phyloP scores from a whole-genome alignment of 176 grass and related monocot genomes.

The Lolium multiflorum region DNA sequence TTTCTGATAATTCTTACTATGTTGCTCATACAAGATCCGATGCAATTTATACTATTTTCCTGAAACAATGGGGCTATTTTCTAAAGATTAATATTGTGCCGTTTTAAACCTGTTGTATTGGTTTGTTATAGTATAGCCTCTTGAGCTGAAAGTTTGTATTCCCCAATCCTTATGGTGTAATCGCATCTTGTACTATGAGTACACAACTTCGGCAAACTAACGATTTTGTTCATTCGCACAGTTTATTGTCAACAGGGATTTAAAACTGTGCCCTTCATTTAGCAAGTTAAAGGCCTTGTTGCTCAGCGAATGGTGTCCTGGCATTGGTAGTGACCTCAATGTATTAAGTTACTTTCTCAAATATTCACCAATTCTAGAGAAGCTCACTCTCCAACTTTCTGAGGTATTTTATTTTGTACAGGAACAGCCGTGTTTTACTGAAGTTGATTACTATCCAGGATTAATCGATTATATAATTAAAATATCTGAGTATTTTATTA shows the following conservation, averaged over 20 bases:
- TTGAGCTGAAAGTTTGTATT: too few relatives aligned
- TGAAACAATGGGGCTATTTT: too few relatives aligned
- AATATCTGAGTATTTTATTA: background rate
- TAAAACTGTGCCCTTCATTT: too few relatives aligned
- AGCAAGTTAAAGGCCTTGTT: too few relatives aligned
- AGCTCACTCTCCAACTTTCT: background rate
- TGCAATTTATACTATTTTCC: too few relatives aligned
- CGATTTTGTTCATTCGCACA: background rate
- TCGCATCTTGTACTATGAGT: background rate
- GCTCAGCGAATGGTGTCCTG: background rate
- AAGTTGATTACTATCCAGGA: background rate
- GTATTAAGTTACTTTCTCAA: too few relatives aligned
- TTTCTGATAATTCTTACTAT: background rate
- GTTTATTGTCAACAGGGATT: slow-evolving; percentile 1
- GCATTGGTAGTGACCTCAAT: background rate
- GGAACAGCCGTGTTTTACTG: background rate
- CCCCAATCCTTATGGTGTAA: too few relatives aligned
- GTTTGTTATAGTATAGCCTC: background rate
- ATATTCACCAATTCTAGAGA: background rate
- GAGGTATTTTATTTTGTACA: background rate
- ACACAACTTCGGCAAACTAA: background rate
- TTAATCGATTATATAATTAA: background rate
- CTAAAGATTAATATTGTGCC: too few relatives aligned
- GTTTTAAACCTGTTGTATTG: background rate
- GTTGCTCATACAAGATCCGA: background rate